Percentiles rank a stretch among this genome's conserved stretches.
Conservation (phyloP, 495 filamentous ascomycete genomes). For the Penicillium parvum region DNA sequence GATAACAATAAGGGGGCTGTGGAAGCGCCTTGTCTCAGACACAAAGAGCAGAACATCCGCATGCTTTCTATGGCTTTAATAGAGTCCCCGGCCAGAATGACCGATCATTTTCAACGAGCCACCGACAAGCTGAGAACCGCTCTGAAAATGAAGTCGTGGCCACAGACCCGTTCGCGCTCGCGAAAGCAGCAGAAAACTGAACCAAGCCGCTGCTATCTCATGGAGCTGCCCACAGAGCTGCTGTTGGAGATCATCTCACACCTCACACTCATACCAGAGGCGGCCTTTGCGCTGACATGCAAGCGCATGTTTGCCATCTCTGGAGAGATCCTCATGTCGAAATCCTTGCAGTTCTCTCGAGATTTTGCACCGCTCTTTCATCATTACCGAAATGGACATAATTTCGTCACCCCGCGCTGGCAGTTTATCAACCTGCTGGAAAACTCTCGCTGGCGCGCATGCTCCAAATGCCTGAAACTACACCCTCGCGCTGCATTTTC, state of each 20-base stretch:
- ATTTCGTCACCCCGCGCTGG: slow-evolving; percentile 40
- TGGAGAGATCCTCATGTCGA: slow-evolving; percentile 29
- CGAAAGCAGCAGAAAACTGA: slow-evolving; percentile 16
- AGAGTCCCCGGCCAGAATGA: slow-evolving; percentile 21
- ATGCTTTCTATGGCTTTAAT: slow-evolving; percentile 16
- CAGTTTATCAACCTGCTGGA: slow-evolving; percentile 39
- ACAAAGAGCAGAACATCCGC: slow-evolving; percentile 7
- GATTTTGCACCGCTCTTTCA: slow-evolving; percentile 46
- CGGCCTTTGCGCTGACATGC: slow-evolving; percentile 42
- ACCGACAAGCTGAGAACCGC: slow-evolving; percentile 31
- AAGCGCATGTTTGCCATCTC: slow-evolving; percentile 41
- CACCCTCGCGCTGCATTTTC: slow-evolving; percentile 38
- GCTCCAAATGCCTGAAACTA: slow-evolving; percentile 44
- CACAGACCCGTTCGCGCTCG: slow-evolving; percentile 11
- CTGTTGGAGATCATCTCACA: slow-evolving; percentile 41
- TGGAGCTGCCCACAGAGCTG: slow-evolving; percentile 44
- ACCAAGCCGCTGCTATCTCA: slow-evolving; percentile 29
- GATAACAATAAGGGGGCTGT: slow-evolving; percentile 7
- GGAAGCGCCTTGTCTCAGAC: slow-evolving; percentile 8
- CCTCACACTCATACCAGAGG: slow-evolving; percentile 35
- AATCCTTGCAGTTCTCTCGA: slow-evolving; percentile 39
- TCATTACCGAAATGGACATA: slow-evolving; percentile 42
- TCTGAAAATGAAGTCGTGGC: slow-evolving; percentile 35
- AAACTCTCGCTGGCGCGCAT: slow-evolving; percentile 36
- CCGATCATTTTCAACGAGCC: slow-evolving; percentile 29